Evolutionary conservation across 768 basidiomycete genomes (phyloP).

Genomic region (Rhodotorula toruloides): DNA sequence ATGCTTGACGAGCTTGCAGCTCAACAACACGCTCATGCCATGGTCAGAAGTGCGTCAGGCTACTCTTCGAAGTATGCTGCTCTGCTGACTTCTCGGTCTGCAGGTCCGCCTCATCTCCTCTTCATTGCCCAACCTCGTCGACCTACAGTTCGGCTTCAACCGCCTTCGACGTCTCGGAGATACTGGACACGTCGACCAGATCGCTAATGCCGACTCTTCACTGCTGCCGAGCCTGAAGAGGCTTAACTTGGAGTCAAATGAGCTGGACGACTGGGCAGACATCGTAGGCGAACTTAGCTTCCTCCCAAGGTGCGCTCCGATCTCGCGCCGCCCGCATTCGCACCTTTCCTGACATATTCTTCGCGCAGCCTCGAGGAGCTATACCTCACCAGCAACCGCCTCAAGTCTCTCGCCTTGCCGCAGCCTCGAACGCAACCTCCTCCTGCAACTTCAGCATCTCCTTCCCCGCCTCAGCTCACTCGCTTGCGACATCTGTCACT

Average conservation of each 20-base stretch:
- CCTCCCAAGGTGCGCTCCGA: conserved; percentile 29
- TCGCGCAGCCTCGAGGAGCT: conserved; percentile 58
- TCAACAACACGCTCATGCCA: conserved; percentile 66
- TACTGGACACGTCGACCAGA: background rate
- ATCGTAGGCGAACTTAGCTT: conserved; percentile 15
- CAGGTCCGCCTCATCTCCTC: conserved; percentile 45
- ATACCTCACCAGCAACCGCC: conserved; percentile 61
- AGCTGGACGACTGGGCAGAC: conserved; percentile 55
- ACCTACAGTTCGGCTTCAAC: conserved; percentile 70
- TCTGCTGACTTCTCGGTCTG: background rate
- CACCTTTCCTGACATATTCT: conserved; percentile 14
- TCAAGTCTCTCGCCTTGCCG: conserved; percentile 50
- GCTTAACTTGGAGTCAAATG: conserved; percentile 69
- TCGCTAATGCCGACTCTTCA: background rate
- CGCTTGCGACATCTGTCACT: conserved; percentile 56
- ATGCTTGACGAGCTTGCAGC: conserved; percentile 58
- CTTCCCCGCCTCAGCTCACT: conserved; percentile 7
- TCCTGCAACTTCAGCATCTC: conserved; percentile 50
- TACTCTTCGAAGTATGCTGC: background rate
- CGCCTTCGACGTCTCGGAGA: conserved; percentile 46
- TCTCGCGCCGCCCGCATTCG: no score
- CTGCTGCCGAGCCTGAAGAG: conserved; percentile 48
- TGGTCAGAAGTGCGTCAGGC: conserved; percentile 61
- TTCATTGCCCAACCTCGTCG: conserved; percentile 34
- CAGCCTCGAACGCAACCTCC: conserved; percentile 59